These are phyloP conservation scores for Dendrobium nobile DNA, from an alignment of 106 monocot species.

Conservation along the genomic window DNA sequence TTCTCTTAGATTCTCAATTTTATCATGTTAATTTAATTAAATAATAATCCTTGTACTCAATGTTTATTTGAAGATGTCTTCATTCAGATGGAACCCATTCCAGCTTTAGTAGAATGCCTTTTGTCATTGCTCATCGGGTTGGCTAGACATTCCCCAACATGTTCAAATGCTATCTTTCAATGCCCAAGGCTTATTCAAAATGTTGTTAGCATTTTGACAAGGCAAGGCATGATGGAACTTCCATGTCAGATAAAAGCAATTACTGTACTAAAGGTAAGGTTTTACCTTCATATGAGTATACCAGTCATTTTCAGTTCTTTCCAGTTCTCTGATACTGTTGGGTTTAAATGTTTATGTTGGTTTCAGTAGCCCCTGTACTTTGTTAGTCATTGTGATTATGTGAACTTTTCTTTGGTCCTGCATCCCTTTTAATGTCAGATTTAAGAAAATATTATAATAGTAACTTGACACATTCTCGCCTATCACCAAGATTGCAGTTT, in stretches of 20 bases:
- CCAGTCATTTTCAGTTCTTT: neutral
- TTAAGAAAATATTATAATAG: too few species aligned
- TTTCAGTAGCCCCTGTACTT: neutral
- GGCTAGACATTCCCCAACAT: conserved; percentile 83
- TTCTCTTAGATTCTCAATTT: neutral
- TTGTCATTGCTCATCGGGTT: conserved; percentile 77
- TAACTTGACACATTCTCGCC: too few species aligned
- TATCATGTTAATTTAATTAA: neutral
- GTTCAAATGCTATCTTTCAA: conserved; percentile 69
- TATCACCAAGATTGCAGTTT: too few species aligned
- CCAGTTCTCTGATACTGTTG: neutral
- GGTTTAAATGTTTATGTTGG: neutral
- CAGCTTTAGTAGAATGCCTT: conserved; percentile 71
- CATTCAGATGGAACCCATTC: conserved; percentile 70
- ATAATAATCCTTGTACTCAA: neutral
- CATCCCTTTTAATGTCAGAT: too few species aligned
- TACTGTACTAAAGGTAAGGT: conserved; percentile 58
- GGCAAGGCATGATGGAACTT: conserved; percentile 33
- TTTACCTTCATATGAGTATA: neutral
- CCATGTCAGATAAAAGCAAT: conserved; percentile 65
- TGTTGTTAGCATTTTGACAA: conserved; percentile 45
- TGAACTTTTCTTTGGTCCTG: too few species aligned
- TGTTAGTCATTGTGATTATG: neutral
- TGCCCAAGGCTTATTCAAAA: conserved; percentile 71
- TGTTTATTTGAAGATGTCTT: neutral